These are phyloP conservation scores for Globisporangium echinulatum DNA, from an alignment of 352 stramenopile species.

Conservation along the genomic window DNA sequence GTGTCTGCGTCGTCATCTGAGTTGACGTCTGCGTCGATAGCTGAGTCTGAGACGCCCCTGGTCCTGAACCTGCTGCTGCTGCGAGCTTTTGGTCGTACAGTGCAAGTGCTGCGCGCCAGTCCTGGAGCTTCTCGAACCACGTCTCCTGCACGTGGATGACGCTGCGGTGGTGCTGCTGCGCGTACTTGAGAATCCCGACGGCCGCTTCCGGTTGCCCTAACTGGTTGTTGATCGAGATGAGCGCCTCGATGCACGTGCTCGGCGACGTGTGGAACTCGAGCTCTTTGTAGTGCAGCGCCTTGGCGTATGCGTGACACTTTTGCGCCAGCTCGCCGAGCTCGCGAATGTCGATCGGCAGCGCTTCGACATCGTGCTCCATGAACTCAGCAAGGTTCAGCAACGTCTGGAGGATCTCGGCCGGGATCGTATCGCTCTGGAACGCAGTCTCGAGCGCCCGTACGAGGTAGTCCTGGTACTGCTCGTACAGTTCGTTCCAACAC, in stretches of 20 bases:
- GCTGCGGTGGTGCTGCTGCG: constrained; percentile 66
- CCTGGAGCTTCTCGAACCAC: constrained; percentile 97
- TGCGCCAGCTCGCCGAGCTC: constrained; percentile 92
- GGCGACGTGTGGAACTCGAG: constrained; percentile 92
- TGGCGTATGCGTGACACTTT: constrained; percentile 97
- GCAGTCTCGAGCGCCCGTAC: constrained; percentile 91
- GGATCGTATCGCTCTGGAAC: constrained; percentile 89
- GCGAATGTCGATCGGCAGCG: constrained; percentile 94
- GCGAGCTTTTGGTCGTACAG: constrained; percentile 90
- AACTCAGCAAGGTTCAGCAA: constrained; percentile 98
- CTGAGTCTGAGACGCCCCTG: no score
- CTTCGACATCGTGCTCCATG: constrained; percentile 97
- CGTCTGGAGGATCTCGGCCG: constrained; percentile 95
- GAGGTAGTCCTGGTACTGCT: constrained; percentile 91
- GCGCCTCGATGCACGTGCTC: constrained; percentile 93
- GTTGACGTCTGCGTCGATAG: no score
- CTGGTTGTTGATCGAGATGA: constrained; percentile 99
- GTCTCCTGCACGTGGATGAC: constrained; percentile 91
- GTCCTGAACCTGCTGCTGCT: background rate
- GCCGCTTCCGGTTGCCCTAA: constrained; percentile 94
- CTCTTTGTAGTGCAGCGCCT: constrained; percentile 95
- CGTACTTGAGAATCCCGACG: constrained; percentile 95
- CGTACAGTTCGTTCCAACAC: constrained; percentile 96
- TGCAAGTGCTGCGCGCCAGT: constrained; percentile 93
- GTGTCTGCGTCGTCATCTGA: constrained; percentile 7